phyloP scores from a whole-genome alignment of 768 basidiomycete species.

The Trametes meyenii region DNA sequence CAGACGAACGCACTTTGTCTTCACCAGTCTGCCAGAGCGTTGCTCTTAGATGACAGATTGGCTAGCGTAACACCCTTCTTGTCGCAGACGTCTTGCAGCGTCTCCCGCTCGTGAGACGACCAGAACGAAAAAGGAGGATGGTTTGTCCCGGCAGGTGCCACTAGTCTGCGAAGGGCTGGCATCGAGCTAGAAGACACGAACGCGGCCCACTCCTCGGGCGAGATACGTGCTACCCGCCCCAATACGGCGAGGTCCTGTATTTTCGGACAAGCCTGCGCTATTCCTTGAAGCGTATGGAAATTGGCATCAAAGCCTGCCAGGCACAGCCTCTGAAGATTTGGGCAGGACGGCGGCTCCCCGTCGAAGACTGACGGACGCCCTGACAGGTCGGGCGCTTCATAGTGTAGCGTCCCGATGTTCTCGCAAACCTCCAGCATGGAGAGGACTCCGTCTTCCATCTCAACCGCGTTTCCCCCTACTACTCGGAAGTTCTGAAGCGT shows the following conservation, averaged over 20 bases:
- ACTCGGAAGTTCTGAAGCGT: constrained; percentile 42
- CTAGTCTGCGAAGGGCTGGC: constrained; percentile 38
- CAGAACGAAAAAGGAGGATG: constrained; percentile 45
- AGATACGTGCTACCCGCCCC: constrained; percentile 44
- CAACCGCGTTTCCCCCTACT: constrained; percentile 36
- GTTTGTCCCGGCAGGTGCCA: constrained; percentile 44
- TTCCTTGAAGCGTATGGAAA: constrained; percentile 36
- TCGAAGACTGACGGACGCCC: constrained; percentile 37
- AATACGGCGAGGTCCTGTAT: constrained; percentile 45
- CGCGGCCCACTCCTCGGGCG: constrained; percentile 44
- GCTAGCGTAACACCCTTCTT: constrained; percentile 22
- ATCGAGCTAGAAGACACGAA: constrained; percentile 43
- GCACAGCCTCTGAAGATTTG: constrained; percentile 43
- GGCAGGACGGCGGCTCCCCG: constrained; percentile 28
- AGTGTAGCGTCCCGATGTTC: constrained; percentile 44
- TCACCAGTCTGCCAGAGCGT: neutral
- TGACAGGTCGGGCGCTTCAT: constrained; percentile 40
- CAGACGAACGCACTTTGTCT: too few species aligned
- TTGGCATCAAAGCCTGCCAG: constrained; percentile 47
- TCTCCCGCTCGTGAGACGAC: constrained; percentile 28
- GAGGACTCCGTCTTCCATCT: constrained; percentile 45
- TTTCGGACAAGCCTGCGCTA: constrained; percentile 40
- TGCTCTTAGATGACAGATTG: neutral
- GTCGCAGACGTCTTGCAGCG: constrained; percentile 26
- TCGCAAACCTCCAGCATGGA: constrained; percentile 44